Base-by-base conservation (phyloP, 2,329 filamentous ascomycete species). In the Aspergillus viridinutans region DNA sequence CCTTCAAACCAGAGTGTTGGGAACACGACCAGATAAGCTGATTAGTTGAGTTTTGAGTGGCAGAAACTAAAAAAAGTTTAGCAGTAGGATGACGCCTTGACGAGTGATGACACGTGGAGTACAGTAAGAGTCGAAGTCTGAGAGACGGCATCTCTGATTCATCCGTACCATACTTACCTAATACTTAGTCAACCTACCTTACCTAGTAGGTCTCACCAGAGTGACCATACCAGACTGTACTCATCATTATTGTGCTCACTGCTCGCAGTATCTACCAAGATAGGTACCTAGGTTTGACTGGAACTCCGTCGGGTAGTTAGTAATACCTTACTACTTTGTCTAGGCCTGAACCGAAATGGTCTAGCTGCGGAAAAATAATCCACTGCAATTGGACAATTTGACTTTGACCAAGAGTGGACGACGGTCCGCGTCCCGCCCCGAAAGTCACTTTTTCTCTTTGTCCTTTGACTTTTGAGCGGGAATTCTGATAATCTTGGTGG, bases 341-440 rank as follows among this genome's bases (percentile, higher is more conserved):
- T 43, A 14, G 32, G 32, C 14, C 32, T 7, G 32, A 38, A 17
- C 14, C 14, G 14, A 17, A n/a, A 38, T 17, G 6, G 32, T 38
- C 20, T 45, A 45, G 42, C n/a, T 17, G 14, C 32, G 32, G 32
- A 38, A 17, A 38, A 7, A 17, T 38, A 17, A 38, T 38, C 32
- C 32, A 38, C 1, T 45, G 9, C 42, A 10, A 45, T 45, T 45
- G 42, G 42, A 20, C 8, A 26, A 47, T 26, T 47, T 47, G 43
- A 47, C 43, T 54, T 43, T 54, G 55, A 55, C 54, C 53, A 57
- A 58, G 54, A 54, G 57, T 65, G 60, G 62, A 56, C 58, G 61
- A 56, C 61, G 63, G 63, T 58, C 63, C 63, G 63, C 58, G 54
- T 64, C 63, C 63, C 62, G 62, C 63, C 63, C 43, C 61, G 63